These are phyloP conservation scores for Ogataea parapolymorpha DNA, from an alignment of 805 yeast genomes.

Conservation along the genomic window DNA sequence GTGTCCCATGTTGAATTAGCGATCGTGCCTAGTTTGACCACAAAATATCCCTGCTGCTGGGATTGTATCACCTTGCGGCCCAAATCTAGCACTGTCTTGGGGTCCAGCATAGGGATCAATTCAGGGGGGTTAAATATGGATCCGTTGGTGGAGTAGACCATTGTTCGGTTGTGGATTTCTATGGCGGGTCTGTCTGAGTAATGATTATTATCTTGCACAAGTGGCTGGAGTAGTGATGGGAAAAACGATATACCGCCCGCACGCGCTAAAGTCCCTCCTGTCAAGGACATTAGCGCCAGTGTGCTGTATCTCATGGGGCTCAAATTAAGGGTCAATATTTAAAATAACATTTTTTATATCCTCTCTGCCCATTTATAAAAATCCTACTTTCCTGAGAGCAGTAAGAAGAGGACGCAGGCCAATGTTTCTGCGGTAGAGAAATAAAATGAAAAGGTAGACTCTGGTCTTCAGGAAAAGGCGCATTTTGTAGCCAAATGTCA, in stretches of 20 bases:
- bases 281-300: not conserved
- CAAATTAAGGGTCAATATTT: not conserved
- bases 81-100: slow-evolving; percentile 10
- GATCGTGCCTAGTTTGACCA: slow-evolving; percentile 16
- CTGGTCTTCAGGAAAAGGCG: slow-evolving; percentile 14
- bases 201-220: slow-evolving; percentile 7
- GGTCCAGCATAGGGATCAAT: slow-evolving; percentile 3
- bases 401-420: not conserved
- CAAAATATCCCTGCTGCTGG: slow-evolving; percentile 14
- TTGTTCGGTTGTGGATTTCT: slow-evolving; percentile 9
- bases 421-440: slow-evolving; percentile 20
- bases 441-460: slow-evolving; percentile 18
- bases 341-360: not conserved
- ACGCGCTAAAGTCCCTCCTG: not conserved
- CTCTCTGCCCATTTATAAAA: slow-evolving; percentile 6
- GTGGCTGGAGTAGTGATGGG: slow-evolving; percentile 11
- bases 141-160: slow-evolving; percentile 18
- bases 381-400: slow-evolving; percentile 2
- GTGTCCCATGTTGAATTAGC: slow-evolving; percentile 22
- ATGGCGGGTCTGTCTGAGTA: slow-evolving; percentile 12
- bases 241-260: slow-evolving; percentile 11
- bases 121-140: slow-evolving; percentile 9
- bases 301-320: not conserved
- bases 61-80: slow-evolving; percentile 8
- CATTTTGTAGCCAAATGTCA: slow-evolving; percentile 9